These are phyloP conservation scores for Erodium moschatum DNA, from an alignment of 441 rosid species.

Conservation along the genomic window DNA sequence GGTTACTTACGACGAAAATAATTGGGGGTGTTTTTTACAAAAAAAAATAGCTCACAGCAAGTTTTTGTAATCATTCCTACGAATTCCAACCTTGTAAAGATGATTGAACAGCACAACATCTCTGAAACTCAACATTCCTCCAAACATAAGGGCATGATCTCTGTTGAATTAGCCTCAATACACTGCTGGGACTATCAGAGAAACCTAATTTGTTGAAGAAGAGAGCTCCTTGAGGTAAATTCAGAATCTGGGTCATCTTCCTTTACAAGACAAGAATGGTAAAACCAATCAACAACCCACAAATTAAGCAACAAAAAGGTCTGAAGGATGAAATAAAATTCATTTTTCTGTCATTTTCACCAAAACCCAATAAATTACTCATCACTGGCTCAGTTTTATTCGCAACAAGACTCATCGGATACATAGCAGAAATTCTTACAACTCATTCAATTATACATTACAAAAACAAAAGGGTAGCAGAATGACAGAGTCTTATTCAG, in stretches of 20 bases:
- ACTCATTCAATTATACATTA: not conserved
- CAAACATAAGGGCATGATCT: constrained; percentile 16
- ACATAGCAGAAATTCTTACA: not conserved
- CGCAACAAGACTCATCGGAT: not conserved
- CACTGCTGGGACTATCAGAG: constrained; percentile 12
- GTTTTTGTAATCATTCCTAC: no score
- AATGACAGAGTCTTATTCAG: not conserved
- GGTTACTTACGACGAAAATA: no score
- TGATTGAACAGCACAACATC: constrained; percentile 15
- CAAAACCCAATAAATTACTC: not conserved
- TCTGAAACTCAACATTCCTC: constrained; percentile 15
- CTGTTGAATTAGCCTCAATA: constrained; percentile 23
- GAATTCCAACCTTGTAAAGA: constrained; percentile 27
- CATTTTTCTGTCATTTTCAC: not conserved
- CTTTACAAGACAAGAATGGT: not conserved
- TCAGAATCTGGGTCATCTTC: constrained; percentile 29
- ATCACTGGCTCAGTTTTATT: not conserved
- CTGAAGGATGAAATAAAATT: not conserved
- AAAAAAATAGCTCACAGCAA: no score
- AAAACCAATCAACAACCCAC: not conserved
- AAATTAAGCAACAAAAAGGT: not conserved
- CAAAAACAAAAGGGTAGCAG: not conserved
- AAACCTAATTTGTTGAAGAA: constrained; percentile 21
- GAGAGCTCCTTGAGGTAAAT: constrained; percentile 20
- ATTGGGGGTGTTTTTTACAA: no score